Evolutionary conservation across 2,329 filamentous ascomycete genomes (phyloP).

Genomic region (Trichophyton simii): DNA sequence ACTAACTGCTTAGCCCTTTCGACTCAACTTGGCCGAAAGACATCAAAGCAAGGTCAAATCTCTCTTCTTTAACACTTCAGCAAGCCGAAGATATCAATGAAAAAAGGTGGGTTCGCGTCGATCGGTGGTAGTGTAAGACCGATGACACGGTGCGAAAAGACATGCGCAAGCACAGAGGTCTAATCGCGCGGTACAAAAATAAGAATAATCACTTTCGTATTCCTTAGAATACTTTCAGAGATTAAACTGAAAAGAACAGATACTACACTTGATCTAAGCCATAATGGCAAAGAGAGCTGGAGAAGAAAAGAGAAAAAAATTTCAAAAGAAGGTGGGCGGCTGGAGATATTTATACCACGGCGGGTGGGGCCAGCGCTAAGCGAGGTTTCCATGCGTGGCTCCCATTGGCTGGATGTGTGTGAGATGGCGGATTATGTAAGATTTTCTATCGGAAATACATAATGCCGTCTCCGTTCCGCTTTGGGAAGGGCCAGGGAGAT

Average conservation of each 20-base stretch:
- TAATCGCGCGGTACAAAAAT: conserved; percentile 52
- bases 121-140: conserved; percentile 63
- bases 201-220: conserved; percentile 66
- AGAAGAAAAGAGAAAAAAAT: conserved; percentile 34
- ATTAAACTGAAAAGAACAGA: conserved; percentile 97
- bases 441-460: not conserved
- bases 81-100: conserved; percentile 45
- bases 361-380: conserved; percentile 10
- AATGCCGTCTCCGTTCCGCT: not conserved
- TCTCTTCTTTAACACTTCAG: conserved; percentile 47
- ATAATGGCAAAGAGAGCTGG: conserved; percentile 43
- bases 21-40: too few species aligned
- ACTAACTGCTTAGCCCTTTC: too few species aligned
- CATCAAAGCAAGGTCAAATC: too few species aligned
- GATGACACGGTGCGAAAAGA: conserved; percentile 55
- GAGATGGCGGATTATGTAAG: not conserved
- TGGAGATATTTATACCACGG: conserved; percentile 21
- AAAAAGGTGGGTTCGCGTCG: conserved; percentile 52
- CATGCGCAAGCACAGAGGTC: conserved; percentile 64
- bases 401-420: conserved; percentile 8
- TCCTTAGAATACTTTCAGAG: conserved; percentile 70
- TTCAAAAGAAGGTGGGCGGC: conserved; percentile 17
- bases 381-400: conserved; percentile 3
- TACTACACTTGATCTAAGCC: conserved; percentile 91
- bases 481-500: not conserved